Base-by-base conservation (phyloP, 2,329 filamentous ascomycete genomes). In the Paecilomyces variotii region DNA sequence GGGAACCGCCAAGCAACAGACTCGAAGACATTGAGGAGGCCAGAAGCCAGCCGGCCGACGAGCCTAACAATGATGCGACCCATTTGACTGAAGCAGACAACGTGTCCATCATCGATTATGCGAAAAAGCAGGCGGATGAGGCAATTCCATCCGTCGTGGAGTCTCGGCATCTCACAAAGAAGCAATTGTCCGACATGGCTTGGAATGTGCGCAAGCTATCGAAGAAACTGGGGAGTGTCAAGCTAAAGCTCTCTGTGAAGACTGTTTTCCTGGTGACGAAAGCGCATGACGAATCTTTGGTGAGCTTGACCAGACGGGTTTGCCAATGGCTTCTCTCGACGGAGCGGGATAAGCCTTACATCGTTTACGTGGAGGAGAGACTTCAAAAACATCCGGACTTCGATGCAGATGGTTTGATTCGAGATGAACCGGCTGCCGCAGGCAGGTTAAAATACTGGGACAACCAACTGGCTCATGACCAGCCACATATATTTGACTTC, bases 101-200 rank as follows among this genome's bases (percentile, higher is more conserved):
- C 28, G 61, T 68, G 4, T 60, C 64, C 0, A 65, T 70, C 30
- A 63, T 70, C 12, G 67, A 72, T 45, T 56, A 59, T 35, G 68
- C 66, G 10, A 65, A 62, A 26, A 59, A 59, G 24, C 54, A 57
- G 19, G 45, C 67, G 25, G 67, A 68, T 28, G 53, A 61, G 19
- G 68, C 69, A 12, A 61, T 67, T 19, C 67, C 72, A n/a, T 71
- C 74, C 9, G 76, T 80, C 27, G 77, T 80, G 19, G 79, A 86
- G 58, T 87, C 84, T 60, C 84, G 93, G n/a, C 83, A 97, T 55
- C 80, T 97, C 64, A 97, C 92, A 1, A 97, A 97, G 78, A 91
- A 90, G 72, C 91, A 99, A 74, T 81, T 99, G 50, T 91, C 89
- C 12, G 94, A 97, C 67, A 97, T 99, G 93, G 92, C 93, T 0